Evolutionary conservation across 805 yeast species (phyloP), one percentile per base, ranked within the genome.

Genomic region (Teunomyces barrocoloradensis): DNA sequence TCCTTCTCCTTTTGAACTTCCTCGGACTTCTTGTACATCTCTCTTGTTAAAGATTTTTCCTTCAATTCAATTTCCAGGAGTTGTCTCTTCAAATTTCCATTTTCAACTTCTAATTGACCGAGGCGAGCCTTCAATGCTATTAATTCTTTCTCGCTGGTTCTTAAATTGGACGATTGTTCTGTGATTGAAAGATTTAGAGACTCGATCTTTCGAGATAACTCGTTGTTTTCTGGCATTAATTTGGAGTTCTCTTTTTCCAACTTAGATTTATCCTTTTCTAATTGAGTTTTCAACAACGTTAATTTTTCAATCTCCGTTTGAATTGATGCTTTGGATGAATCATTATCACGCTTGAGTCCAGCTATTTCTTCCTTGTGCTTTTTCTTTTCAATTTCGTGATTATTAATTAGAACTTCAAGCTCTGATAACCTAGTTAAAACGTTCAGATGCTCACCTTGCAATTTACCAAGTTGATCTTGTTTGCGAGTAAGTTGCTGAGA

Each of bases 1-100:
- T 46, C 52, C 17, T 51, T 48, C 25, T 44, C 43, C 27, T 44
- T 34, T n/a, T 61, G 62, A 34, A 64, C 56, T 15, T 61, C 65
- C 37, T 52, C 58, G 13, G 53, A 54, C 11, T 59, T 45, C 15
- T 52, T 48, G 3, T 59, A 64, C 28, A 60, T 36, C 20, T 59
- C 53, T 18, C 44, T 42, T 35, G 49, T 50, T 10, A 54, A 20
- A 17, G 50, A 48, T 18, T 52, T 39, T 27, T 51, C 45, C 32
- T 53, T 53, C 28, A 46, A 34, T 37, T 56, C 53, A 9, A 53
- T 49, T 25, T 52, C 56, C 18, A 47, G 49, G 20, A 52, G 45
- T 42, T 52, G 56, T 15, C 46, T 49, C 18, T 57, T 52, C 41
- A 55, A 52, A n/a, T 45, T 51, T 3, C 41, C 20, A 17, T 51